Conservation (phyloP, 2,329 filamentous ascomycete genomes). For the Tolypocladium nubicola region DNA sequence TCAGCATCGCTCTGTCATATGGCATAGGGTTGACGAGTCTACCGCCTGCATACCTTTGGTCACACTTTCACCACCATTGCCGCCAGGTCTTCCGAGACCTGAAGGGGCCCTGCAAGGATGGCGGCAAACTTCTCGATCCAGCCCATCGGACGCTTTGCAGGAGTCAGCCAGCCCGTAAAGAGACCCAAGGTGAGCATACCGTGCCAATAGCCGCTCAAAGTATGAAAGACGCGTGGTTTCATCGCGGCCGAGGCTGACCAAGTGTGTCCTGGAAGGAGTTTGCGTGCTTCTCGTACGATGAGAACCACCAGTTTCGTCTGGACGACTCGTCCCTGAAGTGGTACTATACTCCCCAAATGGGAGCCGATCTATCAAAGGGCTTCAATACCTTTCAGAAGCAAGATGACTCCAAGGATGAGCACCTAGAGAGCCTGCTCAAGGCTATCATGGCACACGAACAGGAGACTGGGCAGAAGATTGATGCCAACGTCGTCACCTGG, state of each 20-base stretch:
- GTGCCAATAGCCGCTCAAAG: neutral
- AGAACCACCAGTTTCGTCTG: slow-evolving; percentile 63
- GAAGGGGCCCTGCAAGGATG: slow-evolving; percentile 9
- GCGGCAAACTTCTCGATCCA: slow-evolving; percentile 50
- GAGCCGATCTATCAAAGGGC: slow-evolving; percentile 65
- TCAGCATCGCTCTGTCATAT: neutral
- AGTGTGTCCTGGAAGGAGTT: slow-evolving; percentile 57
- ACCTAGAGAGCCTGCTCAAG: slow-evolving; percentile 73
- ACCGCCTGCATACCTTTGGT: neutral
- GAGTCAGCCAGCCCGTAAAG: slow-evolving; percentile 59
- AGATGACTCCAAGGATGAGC: slow-evolving; percentile 74
- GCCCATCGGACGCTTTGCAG: slow-evolving; percentile 58
- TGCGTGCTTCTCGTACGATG: slow-evolving; percentile 85
- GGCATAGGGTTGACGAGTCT: neutral
- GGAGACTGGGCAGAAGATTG: slow-evolving; percentile 52
- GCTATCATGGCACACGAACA: slow-evolving; percentile 67
- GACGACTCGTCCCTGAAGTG: slow-evolving; percentile 75
- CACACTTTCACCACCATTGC: neutral
- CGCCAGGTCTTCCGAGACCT: neutral
- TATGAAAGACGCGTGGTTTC: neutral
- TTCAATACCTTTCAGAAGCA: slow-evolving; percentile 76
- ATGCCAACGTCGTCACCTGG: slow-evolving; percentile 83
- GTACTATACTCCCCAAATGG: slow-evolving; percentile 70
- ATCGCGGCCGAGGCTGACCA: neutral
- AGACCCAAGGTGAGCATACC: slow-evolving; percentile 52